Percentiles rank a stretch among this genome's conserved stretches.
phyloP scores from a whole-genome alignment of 2,329 filamentous ascomycete genomes.

The Exophiala calicioides region DNA sequence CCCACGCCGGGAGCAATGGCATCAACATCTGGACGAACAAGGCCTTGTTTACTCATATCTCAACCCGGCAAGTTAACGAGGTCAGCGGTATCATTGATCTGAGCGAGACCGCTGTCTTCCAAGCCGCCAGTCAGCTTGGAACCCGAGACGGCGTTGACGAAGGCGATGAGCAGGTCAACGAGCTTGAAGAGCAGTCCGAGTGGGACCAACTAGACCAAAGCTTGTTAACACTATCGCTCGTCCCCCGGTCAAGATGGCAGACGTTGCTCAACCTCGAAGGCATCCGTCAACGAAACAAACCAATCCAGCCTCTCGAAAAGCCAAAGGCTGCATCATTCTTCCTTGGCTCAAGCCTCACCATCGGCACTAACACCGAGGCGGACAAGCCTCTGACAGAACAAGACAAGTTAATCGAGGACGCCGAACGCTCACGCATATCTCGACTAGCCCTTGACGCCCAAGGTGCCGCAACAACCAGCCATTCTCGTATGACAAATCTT shows the following conservation, averaged over 20 bases:
- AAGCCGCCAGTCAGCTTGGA: constrained; percentile 73
- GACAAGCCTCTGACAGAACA: constrained; percentile 26
- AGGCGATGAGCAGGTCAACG: constrained; percentile 47
- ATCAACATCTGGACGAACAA: constrained; percentile 97
- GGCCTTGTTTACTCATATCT: constrained; percentile 83
- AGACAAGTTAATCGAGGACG: constrained; percentile 37
- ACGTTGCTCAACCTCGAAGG: constrained; percentile 88
- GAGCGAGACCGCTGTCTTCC: constrained; percentile 63
- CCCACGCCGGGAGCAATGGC: constrained; percentile 77
- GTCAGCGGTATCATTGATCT: constrained; percentile 67
- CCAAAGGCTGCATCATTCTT: constrained; percentile 97
- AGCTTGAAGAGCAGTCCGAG: constrained; percentile 49
- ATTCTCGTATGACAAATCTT: constrained; percentile 10
- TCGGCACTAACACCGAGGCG: constrained; percentile 14
- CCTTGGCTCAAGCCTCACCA: constrained; percentile 57
- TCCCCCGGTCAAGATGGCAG: constrained; percentile 91
- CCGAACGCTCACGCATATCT: constrained; percentile 67
- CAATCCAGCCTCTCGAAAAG: constrained; percentile 83
- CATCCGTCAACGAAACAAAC: constrained; percentile 90
- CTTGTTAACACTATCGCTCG: constrained; percentile 83
- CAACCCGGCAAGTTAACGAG: constrained; percentile 81
- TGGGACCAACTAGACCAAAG: constrained; percentile 78
- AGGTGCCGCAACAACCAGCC: neutral
- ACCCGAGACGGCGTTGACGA: constrained; percentile 54
- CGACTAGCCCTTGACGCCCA: constrained; percentile 57